Evolutionary conservation across 257 asterid species (phyloP), one percentile per base, ranked within the genome.

Genomic region (Capsicum rhomboideum): DNA sequence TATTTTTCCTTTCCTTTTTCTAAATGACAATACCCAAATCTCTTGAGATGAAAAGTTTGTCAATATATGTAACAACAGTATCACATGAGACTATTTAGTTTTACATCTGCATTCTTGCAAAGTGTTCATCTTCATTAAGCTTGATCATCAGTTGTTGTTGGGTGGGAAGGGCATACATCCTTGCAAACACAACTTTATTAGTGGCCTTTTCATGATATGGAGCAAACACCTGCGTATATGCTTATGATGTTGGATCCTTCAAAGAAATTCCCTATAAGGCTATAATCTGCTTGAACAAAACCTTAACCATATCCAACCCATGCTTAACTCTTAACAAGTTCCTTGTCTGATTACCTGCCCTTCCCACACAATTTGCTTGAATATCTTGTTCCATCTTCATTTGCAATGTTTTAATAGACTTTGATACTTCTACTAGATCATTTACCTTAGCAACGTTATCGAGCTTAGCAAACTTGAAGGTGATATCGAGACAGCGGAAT

Each of bases 121-220:
- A 90, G 29, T 84, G 78, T 89, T 93, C 98, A 84, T 95, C 97
- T 91, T 94, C 98, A 44, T 94, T 91, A 83, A 95, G 97, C 85
- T 94, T 95, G 85, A 78, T 88, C 89, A 95, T 52, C 26, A 93
- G 90, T 82, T 95, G 98, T 82, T 91, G 87, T 83, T 89, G 94
- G 3, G 98, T 91, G 18, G 99, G 99, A 85, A 95, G 96, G 75
- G 93, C 94, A 88, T 94, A 95, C 99, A 95, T 95, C 50, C 99
- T 98, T 2, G 97, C 97, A 67, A 85, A 87, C 26, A 93, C 97
- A 71, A 98, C 97, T 88, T 90, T 94, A 90, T 97, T 88, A 77
- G 93, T 93, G 64, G 91, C 95, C 99, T 98, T 93, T 82, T 92
- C 93, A 86, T 94, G 99, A 89, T 92, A 83, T 23, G 99, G 99